Evolutionary conservation across 768 basidiomycete genomes (phyloP).

Genomic region (Phaeotremella skinneri): DNA sequence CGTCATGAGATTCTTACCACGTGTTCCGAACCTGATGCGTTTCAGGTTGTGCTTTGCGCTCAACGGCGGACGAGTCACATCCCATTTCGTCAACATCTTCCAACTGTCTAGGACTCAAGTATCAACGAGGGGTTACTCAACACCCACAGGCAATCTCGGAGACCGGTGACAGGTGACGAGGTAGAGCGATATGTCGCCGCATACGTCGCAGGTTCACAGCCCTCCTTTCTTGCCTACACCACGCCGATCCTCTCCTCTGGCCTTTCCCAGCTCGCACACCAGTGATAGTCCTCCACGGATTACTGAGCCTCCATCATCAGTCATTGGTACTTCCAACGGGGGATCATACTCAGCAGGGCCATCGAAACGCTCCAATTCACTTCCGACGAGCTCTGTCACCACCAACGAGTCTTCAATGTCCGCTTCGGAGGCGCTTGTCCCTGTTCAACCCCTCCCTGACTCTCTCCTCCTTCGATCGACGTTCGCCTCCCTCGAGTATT

Average conservation of each 20-base stretch:
- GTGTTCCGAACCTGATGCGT: background rate
- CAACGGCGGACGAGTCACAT: no score
- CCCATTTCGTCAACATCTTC: background rate
- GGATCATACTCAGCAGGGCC: constrained; percentile 1
- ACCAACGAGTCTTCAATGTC: background rate
- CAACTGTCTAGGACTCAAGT: no score
- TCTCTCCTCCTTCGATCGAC: constrained; percentile 39
- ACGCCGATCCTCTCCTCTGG: background rate
- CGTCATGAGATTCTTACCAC: no score
- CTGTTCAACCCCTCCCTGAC: constrained; percentile 32
- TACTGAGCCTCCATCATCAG: background rate
- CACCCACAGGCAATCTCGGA: no score
- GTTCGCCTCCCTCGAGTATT: constrained; percentile 35
- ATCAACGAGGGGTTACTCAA: no score
- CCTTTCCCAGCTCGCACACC: background rate
- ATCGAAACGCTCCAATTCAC: constrained; percentile 2
- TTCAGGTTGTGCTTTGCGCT: background rate
- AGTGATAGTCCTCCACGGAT: background rate
- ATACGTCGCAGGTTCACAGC: background rate
- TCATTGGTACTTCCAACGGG: constrained; percentile 7
- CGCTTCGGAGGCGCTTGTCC: constrained; percentile 12
- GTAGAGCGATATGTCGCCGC: no score
- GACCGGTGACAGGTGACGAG: no score
- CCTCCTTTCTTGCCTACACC: background rate
- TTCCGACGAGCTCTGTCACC: background rate